A percentile compares a stretch with the other conserved stretches of the same genome.
These are phyloP conservation scores for Cenchrus fungigraminus DNA, from an alignment of 176 grass and related monocot genomes.

Conservation along the genomic window DNA sequence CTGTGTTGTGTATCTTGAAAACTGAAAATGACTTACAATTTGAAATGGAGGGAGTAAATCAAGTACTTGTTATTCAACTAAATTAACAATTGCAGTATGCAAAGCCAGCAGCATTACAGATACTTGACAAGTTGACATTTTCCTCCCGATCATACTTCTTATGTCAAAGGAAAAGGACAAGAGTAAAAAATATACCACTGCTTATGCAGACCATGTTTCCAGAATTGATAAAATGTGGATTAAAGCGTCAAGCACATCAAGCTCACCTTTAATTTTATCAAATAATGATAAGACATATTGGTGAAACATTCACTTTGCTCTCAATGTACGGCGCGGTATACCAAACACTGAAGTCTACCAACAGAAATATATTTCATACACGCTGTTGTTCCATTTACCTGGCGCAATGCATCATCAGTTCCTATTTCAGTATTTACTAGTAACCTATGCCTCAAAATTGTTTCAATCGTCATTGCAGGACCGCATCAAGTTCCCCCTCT, in stretches of 20 bases:
- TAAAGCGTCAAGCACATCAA: conserved; percentile 12
- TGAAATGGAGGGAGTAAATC: neutral
- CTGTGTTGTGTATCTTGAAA: too few relatives aligned
- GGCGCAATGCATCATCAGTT: neutral
- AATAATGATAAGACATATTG: conserved; percentile 18
- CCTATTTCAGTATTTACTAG: neutral
- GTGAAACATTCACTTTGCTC: conserved; percentile 12
- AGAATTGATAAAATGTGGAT: neutral
- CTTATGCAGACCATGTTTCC: neutral
- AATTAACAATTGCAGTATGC: conserved; percentile 20
- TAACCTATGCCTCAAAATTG: neutral
- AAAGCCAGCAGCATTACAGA: neutral
- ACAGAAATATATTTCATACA: neutral
- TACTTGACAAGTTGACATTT: neutral
- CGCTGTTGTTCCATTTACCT: neutral
- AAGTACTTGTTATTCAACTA: neutral
- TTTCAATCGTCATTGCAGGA: conserved; percentile 45
- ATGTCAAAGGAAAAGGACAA: conserved; percentile 13
- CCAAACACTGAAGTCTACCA: neutral
- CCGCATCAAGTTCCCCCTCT: conserved; percentile 70
- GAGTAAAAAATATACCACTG: neutral
- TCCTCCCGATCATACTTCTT: neutral
- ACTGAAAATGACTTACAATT: too few relatives aligned
- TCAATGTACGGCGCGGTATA: neutral
- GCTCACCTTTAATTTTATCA: neutral